phyloP scores from a whole-genome alignment of 164 flowering plant genomes.

The Litsea cubeba region DNA sequence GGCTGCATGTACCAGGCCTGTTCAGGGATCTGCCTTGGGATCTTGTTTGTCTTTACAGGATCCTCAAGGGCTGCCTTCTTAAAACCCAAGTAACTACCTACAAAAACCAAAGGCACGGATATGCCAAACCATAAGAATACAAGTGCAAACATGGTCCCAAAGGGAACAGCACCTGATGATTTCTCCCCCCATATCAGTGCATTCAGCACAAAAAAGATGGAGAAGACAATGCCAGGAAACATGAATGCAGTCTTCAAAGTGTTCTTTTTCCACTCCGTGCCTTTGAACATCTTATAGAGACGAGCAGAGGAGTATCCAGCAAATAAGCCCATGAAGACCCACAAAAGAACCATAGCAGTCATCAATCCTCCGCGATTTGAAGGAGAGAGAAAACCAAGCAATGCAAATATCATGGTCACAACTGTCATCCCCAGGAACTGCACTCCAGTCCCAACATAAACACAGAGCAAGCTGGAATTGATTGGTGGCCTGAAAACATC shows the following conservation, averaged over 20 bases:
- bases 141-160: slow-evolving; percentile 42
- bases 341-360: slow-evolving; percentile 45
- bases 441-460: slow-evolving; percentile 45
- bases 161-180: slow-evolving; percentile 45
- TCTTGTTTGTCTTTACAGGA: slow-evolving; percentile 56
- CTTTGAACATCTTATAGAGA: slow-evolving; percentile 39
- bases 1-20: slow-evolving; percentile 65
- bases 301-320: slow-evolving; percentile 37
- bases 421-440: slow-evolving; percentile 45
- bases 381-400: slow-evolving; percentile 46
- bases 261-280: slow-evolving; percentile 38
- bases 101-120: slow-evolving; percentile 38
- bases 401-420: slow-evolving; percentile 49
- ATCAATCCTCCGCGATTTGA: slow-evolving; percentile 42
- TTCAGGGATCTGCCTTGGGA: slow-evolving; percentile 55
- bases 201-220: slow-evolving; percentile 36
- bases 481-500: slow-evolving; percentile 40
- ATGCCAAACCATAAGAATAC: slow-evolving; percentile 42
- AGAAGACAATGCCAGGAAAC: slow-evolving; percentile 38
- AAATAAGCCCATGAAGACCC: slow-evolving; percentile 50
- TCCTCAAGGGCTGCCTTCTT: slow-evolving; percentile 38
- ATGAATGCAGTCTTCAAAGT: slow-evolving; percentile 35
- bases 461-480: slow-evolving; percentile 37
- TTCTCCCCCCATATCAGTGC: slow-evolving; percentile 42
- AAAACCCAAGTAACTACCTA: slow-evolving; percentile 39